Evolutionary conservation across 1,284 basidiomycete genomes (phyloP).

Genomic region (Ganoderma resinaceum): DNA sequence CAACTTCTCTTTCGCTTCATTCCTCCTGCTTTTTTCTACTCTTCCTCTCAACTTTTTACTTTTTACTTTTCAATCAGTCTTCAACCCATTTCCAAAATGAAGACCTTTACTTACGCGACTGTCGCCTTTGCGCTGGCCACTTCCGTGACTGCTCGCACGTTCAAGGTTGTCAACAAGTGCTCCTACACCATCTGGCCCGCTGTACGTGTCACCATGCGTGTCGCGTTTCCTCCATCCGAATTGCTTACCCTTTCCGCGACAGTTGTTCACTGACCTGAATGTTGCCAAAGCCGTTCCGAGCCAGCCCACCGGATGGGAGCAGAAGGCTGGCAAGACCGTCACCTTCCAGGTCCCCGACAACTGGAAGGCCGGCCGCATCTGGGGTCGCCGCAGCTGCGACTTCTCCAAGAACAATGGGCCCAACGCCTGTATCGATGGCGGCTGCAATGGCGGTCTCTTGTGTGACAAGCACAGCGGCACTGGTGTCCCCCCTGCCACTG

Average conservation of each 20-base stretch:
- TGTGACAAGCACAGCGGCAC: conserved; percentile 50
- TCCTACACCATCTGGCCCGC: conserved; percentile 30
- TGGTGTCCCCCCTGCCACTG: conserved; percentile 50
- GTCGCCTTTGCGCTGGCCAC: conserved; percentile 14
- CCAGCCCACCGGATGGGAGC: conserved; percentile 44
- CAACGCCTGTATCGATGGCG: conserved; percentile 50
- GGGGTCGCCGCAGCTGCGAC: conserved; percentile 53
- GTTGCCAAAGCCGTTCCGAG: conserved; percentile 37
- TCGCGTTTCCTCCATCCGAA: too few species aligned
- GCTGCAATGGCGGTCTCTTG: conserved; percentile 54
- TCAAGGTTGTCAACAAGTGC: conserved; percentile 33
- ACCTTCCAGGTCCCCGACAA: conserved; percentile 46
- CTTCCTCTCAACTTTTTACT: not conserved
- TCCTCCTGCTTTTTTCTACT: not conserved
- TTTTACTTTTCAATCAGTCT: not conserved
- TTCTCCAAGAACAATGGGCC: conserved; percentile 49
- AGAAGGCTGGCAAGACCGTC: conserved; percentile 38
- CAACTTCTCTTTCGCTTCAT: not conserved
- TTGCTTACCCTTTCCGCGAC: not conserved
- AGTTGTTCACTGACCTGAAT: conserved; percentile 44
- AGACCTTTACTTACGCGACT: conserved; percentile 14
- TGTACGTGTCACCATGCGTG: not conserved
- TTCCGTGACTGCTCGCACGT: conserved; percentile 19
- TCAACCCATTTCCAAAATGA: conserved; percentile 7
- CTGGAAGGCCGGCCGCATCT: conserved; percentile 49